Evolutionary conservation across 169 alveolate species (phyloP), one percentile per base, ranked within the genome.

Genomic region (Neospora caninum): DNA sequence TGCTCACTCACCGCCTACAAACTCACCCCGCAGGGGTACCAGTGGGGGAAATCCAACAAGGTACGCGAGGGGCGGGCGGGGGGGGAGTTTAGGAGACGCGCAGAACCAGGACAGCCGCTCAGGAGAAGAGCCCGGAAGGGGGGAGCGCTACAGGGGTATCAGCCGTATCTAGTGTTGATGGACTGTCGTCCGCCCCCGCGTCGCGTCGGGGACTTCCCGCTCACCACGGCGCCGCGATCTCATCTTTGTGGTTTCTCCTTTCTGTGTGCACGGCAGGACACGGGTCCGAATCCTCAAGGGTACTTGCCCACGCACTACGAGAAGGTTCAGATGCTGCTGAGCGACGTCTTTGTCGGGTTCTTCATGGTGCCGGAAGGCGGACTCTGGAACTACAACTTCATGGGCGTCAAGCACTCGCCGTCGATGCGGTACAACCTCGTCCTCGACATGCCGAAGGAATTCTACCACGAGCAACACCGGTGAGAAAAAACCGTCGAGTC

Each of bases 371-470:
- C 99, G 41, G 99, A 98, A 80, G 99, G 98, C 88, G 99, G 99
- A 69, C 96, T 99, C 54, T 99, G 99, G 99, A 99, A 99, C 97
- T 99, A 99, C 97, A 99, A 99, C 97, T 98, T 99, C 96, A 99
- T 98, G 99, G 99, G 99, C 53, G 98, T 98, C 83, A 96, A 96
- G 96, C 95, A 93, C 95, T 97, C 98, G 73, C 96, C 97, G 54
- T 97, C 97, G 94, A 98, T 98, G 99, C 98, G 98, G 91, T 99
- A 98, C 96, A 97, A 98, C 53, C 96, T 99, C 29, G 97, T 96
- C 80, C 95, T 99, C 20, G 99, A 98, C 83, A 98, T 97, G 49
- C 99, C 99, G 10, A 98, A 98, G 91, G 99, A 99, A 80, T 99
- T 98, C 96, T 99, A 99, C 96, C 98, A 99, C 94, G 99, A 99